Percentiles rank a stretch among this genome's conserved stretches.
phyloP scores from a whole-genome alignment of 331 rosid species.

The Acacia pycnantha region DNA sequence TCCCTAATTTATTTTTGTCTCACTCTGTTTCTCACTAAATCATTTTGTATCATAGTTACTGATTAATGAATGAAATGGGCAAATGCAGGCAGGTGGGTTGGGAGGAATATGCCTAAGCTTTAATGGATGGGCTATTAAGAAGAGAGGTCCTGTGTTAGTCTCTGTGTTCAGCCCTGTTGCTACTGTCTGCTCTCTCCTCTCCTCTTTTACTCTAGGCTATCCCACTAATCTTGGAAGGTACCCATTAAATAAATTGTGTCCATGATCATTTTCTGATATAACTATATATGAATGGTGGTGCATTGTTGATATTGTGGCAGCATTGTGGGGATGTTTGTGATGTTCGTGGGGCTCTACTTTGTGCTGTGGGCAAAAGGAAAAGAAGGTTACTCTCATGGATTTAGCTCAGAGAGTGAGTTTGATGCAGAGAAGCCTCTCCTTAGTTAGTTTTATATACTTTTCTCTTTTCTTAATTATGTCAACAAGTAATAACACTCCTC shows the following conservation, averaged over 20 bases:
- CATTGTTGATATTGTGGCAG: constrained; percentile 43
- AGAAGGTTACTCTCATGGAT: constrained; percentile 42
- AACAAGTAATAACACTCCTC: not conserved
- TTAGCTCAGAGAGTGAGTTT: constrained; percentile 48
- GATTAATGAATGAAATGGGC: not conserved
- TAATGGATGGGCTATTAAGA: constrained; percentile 80
- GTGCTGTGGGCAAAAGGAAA: constrained; percentile 96
- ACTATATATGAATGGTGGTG: not conserved
- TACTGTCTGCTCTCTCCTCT: constrained; percentile 71
- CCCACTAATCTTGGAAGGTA: constrained; percentile 72
- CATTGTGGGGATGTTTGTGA: constrained; percentile 79
- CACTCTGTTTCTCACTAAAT: not conserved
- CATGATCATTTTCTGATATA: too few relatives aligned
- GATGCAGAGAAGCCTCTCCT: constrained; percentile 84
- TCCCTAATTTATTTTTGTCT: not conserved
- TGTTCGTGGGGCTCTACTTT: constrained; percentile 86
- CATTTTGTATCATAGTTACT: not conserved
- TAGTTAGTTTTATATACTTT: constrained; percentile 35
- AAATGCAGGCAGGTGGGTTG: constrained; percentile 57
- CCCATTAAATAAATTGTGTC: not conserved
- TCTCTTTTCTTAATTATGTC: not conserved
- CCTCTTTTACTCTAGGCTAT: constrained; percentile 54
- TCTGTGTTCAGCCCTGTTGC: constrained; percentile 78
- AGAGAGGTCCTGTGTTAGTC: constrained; percentile 84
- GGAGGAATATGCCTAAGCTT: constrained; percentile 65